Conservation (phyloP, 2,329 filamentous ascomycete genomes). For the Monilinia vaccinii-corymbosi region DNA sequence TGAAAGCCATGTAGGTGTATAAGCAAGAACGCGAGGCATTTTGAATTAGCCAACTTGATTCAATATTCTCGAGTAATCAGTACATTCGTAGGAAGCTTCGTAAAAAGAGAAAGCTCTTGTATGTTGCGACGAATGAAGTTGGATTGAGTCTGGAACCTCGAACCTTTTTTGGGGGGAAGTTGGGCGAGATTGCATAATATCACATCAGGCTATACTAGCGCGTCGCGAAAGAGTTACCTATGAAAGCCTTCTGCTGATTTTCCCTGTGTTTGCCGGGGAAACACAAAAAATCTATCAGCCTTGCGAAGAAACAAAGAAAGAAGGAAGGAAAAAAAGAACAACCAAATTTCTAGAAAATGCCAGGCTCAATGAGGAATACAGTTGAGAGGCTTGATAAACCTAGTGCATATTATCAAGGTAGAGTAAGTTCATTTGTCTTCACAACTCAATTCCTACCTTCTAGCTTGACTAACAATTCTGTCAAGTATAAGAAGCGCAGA, state of each 20-base stretch:
- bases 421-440: no score
- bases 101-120: slow-evolving; percentile 9
- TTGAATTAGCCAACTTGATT: slow-evolving; percentile 21
- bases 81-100: slow-evolving; percentile 5
- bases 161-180: slow-evolving; percentile 13
- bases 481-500: slow-evolving; percentile 44
- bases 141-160: background rate
- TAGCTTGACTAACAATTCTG: slow-evolving; percentile 22
- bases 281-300: slow-evolving; percentile 10
- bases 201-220: slow-evolving; percentile 17
- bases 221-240: slow-evolving; percentile 12
- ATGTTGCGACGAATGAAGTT: slow-evolving; percentile 8
- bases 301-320: background rate
- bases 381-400: slow-evolving; percentile 89
- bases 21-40: slow-evolving; percentile 82
- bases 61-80: slow-evolving; percentile 13
- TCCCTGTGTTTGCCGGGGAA: slow-evolving; percentile 6
- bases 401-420: slow-evolving; percentile 83
- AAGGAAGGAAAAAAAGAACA: slow-evolving; percentile 1
- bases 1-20: slow-evolving; percentile 81
- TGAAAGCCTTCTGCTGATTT: background rate
- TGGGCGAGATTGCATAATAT: background rate
- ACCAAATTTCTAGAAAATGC: slow-evolving; percentile 20
- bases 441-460: slow-evolving; percentile 6
- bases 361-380: slow-evolving; percentile 47